phyloP scores from a whole-genome alignment of 2,329 filamentous ascomycete genomes.

The Botrytis tulipae region DNA sequence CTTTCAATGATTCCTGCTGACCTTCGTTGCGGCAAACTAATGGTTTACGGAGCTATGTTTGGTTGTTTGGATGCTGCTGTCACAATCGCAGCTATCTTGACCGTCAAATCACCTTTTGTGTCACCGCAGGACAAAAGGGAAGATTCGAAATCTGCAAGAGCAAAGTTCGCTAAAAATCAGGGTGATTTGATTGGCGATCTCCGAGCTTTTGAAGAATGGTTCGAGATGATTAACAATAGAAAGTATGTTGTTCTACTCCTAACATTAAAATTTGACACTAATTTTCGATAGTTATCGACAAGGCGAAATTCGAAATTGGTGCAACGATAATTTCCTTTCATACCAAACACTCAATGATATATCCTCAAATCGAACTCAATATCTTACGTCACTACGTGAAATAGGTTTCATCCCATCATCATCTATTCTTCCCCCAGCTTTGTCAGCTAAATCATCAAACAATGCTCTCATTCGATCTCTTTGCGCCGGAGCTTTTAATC shows the following conservation, averaged over 20 bases:
- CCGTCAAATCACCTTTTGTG: conserved; percentile 81
- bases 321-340: conserved; percentile 80
- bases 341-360: conserved; percentile 85
- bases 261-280: conserved; percentile 16
- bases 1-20: conserved; percentile 95
- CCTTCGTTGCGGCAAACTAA: conserved; percentile 86
- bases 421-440: conserved; percentile 29
- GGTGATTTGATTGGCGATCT: conserved; percentile 89
- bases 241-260: conserved; percentile 31
- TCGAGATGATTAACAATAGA: conserved; percentile 59
- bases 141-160: conserved; percentile 72
- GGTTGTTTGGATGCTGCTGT: conserved; percentile 86
- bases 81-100: conserved; percentile 89
- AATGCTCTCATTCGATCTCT: conserved; percentile 39
- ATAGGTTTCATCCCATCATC: conserved; percentile 67
- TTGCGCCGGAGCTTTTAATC: conserved; percentile 54
- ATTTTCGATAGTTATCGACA: conserved; percentile 45
- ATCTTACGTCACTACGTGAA: conserved; percentile 80
- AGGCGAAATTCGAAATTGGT: conserved; percentile 70
- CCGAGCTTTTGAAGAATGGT: conserved; percentile 80
- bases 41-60: conserved; percentile 94
- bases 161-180: conserved; percentile 71
- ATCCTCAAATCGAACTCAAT: conserved; percentile 79
- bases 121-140: conserved; percentile 81
- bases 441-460: conserved; percentile 50